Evolutionary conservation across 2,329 filamentous ascomycete species (phyloP).

Genomic region (Phymatotrichopsis omnivora): DNA sequence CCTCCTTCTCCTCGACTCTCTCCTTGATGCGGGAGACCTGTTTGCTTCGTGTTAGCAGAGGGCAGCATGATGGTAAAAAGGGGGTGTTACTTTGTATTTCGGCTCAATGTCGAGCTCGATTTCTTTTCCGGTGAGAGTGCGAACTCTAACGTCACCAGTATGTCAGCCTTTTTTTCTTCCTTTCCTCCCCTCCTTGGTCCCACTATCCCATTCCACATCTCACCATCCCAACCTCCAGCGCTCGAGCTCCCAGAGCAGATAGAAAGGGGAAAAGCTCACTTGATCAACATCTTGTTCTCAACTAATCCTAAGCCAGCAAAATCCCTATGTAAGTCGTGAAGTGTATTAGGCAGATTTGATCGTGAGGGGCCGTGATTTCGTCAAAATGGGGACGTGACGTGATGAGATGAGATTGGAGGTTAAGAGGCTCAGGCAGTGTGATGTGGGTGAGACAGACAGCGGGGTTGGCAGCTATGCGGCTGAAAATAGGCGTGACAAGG

Average conservation of each 20-base stretch:
- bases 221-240: background rate
- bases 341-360: slow-evolving; percentile 15
- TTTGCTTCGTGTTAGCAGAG: slow-evolving; percentile 4
- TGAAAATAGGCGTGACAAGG: too few species aligned
- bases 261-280: slow-evolving; percentile 35
- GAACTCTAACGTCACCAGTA: slow-evolving; percentile 53
- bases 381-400: background rate
- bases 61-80: slow-evolving; percentile 1
- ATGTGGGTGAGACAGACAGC: too few species aligned
- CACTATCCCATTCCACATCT: background rate
- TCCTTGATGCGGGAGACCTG: slow-evolving; percentile 96
- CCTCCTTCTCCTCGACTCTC: slow-evolving; percentile 97
- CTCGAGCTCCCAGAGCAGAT: background rate
- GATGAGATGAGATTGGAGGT: background rate
- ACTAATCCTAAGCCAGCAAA: too few species aligned
- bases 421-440: background rate
- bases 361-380: slow-evolving; percentile 8
- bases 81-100: slow-evolving; percentile 66
- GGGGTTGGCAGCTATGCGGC: too few species aligned
- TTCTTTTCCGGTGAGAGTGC: slow-evolving; percentile 95
- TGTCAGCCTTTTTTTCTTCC: slow-evolving; percentile 8
- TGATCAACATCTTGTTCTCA: slow-evolving; percentile 46
- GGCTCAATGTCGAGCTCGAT: slow-evolving; percentile 96
- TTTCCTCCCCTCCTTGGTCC: background rate
- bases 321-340: slow-evolving; percentile 8